Conservation (phyloP, 108 stramenopile genomes). For the Craspedostauros australis region DNA sequence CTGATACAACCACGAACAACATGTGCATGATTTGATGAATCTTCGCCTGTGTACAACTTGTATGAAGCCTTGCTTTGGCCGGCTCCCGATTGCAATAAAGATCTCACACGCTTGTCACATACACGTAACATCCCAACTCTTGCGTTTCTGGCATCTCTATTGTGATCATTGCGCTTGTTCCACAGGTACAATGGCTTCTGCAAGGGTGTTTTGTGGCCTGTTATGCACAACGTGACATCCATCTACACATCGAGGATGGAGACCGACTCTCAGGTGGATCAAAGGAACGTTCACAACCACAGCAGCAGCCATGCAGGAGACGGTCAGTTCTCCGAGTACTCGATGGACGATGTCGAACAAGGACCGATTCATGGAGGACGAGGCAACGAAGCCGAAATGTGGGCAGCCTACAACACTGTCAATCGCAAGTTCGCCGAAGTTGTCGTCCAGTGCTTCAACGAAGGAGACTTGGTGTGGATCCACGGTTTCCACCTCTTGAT, state of each 20-base stretch:
- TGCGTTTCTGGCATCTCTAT: neutral
- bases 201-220: slow-evolving; percentile 94
- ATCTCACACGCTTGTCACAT: too few relatives aligned
- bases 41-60: too few relatives aligned
- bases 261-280: slow-evolving; percentile 13
- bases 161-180: neutral
- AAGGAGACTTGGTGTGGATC: slow-evolving; percentile 95
- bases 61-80: too few relatives aligned
- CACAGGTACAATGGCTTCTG: slow-evolving; percentile 95
- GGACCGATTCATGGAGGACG: slow-evolving; percentile 84
- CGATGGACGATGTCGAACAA: slow-evolving; percentile 69
- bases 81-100: too few relatives aligned
- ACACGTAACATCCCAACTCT: too few relatives aligned
- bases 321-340: slow-evolving; percentile 65
- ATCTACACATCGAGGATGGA: slow-evolving; percentile 57
- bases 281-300: neutral
- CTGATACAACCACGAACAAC: too few relatives aligned
- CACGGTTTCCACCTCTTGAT: slow-evolving; percentile 98
- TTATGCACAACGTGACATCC: slow-evolving; percentile 91
- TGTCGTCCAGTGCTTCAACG: slow-evolving; percentile 79
- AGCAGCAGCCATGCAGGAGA: slow-evolving; percentile 13
- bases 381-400: slow-evolving; percentile 77
- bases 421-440: slow-evolving; percentile 89
- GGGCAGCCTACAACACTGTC: slow-evolving; percentile 86
- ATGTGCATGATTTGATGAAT: too few relatives aligned